Evolutionary conservation across 2,329 filamentous ascomycete species (phyloP).

Genomic region (Fusarium equiseti): DNA sequence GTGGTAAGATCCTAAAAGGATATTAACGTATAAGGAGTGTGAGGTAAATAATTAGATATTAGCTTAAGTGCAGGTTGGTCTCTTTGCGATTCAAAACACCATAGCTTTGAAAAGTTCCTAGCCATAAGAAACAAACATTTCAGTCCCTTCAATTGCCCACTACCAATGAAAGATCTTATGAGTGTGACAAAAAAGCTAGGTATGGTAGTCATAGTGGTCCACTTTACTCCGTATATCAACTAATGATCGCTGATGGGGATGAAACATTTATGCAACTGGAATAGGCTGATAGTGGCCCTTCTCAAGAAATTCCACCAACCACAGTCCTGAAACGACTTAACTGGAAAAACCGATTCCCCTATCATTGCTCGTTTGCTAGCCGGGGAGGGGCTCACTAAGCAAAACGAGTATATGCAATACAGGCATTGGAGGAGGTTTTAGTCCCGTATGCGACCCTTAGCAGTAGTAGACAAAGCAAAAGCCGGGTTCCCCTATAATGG

Average conservation of each 20-base stretch:
- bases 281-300: background rate
- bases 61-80: too few relatives aligned
- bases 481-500: background rate
- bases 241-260: background rate
- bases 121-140: too few relatives aligned
- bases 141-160: too few relatives aligned
- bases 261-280: background rate
- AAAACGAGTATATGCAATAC: background rate
- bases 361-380: background rate
- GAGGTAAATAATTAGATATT: fast-evolving
- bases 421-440: background rate
- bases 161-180: background rate
- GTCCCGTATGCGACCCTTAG: background rate
- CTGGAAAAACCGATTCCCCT: background rate
- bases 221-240: background rate
- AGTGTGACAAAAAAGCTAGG: too few relatives aligned
- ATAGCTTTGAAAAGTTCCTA: too few relatives aligned
- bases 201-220: background rate
- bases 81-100: too few relatives aligned
- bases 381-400: fast-evolving
- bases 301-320: background rate
- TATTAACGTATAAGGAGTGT: too few relatives aligned
- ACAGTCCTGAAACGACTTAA: background rate
- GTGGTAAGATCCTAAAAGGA: fast-evolving
- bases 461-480: background rate